Conservation (phyloP, 495 filamentous ascomycete genomes). For the Hypoxylon lenormandii region DNA sequence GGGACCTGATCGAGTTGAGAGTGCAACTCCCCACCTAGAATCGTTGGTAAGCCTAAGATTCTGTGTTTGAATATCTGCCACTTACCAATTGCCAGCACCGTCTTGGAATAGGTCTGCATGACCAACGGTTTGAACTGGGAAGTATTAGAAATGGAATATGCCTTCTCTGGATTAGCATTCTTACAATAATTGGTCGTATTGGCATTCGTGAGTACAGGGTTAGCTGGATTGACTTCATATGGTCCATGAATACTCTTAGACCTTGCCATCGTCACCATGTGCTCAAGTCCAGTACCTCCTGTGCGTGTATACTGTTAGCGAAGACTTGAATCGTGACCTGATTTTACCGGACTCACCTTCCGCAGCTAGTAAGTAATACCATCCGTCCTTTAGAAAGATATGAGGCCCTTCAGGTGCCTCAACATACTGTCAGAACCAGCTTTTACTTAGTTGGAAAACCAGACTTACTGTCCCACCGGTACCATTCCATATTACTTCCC, state of each 20-base stretch:
- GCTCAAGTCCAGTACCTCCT: slow-evolving; percentile 68
- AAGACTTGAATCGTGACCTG: background rate
- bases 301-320: background rate
- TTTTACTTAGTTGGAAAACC: background rate
- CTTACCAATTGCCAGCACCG: slow-evolving; percentile 64
- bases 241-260: slow-evolving; percentile 65
- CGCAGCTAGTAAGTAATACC: slow-evolving; percentile 73
- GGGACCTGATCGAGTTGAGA: slow-evolving; percentile 62
- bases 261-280: slow-evolving; percentile 66
- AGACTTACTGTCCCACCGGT: slow-evolving; percentile 54
- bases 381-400: slow-evolving; percentile 70
- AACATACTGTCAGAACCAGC: slow-evolving; percentile 17
- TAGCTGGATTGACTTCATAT: slow-evolving; percentile 63
- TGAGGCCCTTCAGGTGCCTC: slow-evolving; percentile 73
- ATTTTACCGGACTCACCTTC: slow-evolving; percentile 59
- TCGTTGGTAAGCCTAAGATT: background rate
- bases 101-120: slow-evolving; percentile 68
- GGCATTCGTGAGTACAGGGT: slow-evolving; percentile 68
- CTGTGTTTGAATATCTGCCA: background rate
- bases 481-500: slow-evolving; percentile 58
- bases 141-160: background rate
- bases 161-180: slow-evolving; percentile 4
- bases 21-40: slow-evolving; percentile 57
- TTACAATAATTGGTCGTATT: slow-evolving; percentile 63
- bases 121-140: slow-evolving; percentile 63